A percentile compares a stretch with the other conserved stretches of the same genome.
Evolutionary conservation across 495 filamentous ascomycete species (phyloP).

Genomic region (Staphylotrichum tortipilum): DNA sequence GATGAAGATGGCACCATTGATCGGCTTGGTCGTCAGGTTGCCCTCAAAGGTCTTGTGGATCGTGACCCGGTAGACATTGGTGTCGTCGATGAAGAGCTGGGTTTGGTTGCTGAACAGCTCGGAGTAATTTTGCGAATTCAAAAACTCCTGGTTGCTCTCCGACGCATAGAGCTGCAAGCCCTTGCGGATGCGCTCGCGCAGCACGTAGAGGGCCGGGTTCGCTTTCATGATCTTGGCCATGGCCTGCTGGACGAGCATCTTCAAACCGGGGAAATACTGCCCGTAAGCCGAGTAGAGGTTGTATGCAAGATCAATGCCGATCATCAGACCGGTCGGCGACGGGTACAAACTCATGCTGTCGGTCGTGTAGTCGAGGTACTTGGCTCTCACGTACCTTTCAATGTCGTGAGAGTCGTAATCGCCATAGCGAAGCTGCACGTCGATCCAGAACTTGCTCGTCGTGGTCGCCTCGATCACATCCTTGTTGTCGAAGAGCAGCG

Average conservation of each 20-base stretch:
- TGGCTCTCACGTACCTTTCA: conserved; percentile 93
- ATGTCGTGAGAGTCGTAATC: conserved; percentile 99
- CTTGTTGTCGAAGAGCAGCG: conserved; percentile 90
- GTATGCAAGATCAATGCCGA: conserved; percentile 95
- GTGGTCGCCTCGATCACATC: conserved; percentile 91
- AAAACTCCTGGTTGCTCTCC: conserved; percentile 98
- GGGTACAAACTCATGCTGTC: conserved; percentile 99
- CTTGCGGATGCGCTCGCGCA: conserved; percentile 97
- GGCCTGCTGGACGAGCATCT: conserved; percentile 92
- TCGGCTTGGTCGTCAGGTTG: conserved; percentile 98
- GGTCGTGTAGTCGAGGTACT: conserved; percentile 98
- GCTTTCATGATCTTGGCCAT: conserved; percentile 99
- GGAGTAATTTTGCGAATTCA: conserved; percentile 99
- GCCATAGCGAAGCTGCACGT: conserved; percentile 95
- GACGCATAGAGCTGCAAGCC: conserved; percentile 97
- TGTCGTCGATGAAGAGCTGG: conserved; percentile 98
- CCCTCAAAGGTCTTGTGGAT: conserved; percentile 99
- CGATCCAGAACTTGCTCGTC: conserved; percentile 99
- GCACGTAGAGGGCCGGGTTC: conserved; percentile 91
- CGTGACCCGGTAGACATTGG: conserved; percentile 98
- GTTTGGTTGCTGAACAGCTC: conserved; percentile 99
- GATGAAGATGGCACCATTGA: conserved; percentile 99
- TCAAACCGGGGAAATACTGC: conserved; percentile 96
- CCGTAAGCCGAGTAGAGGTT: conserved; percentile 97
- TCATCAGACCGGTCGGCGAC: conserved; percentile 95